phyloP scores from a whole-genome alignment of 768 basidiomycete genomes.

The Asterophora lycoperdoides region DNA sequence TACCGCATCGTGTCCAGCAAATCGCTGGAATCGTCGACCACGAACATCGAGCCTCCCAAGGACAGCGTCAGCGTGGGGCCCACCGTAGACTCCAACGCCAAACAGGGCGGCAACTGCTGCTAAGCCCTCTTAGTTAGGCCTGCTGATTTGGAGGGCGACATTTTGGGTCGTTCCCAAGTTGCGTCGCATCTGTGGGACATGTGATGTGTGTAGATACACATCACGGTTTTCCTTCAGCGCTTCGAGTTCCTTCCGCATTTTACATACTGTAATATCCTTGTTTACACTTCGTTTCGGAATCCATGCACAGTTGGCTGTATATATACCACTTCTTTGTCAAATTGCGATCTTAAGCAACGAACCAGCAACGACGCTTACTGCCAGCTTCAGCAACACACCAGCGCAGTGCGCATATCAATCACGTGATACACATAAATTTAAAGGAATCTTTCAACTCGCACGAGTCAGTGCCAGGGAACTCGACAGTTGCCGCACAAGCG shows the following conservation, averaged over 20 bases:
- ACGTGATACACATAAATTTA: no score
- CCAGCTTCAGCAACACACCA: no score
- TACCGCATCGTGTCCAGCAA: constrained; percentile 97
- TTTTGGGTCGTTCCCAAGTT: constrained; percentile 15
- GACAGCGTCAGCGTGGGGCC: constrained; percentile 83
- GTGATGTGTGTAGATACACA: constrained; percentile 16
- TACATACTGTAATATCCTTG: constrained; percentile 21
- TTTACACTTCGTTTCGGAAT: constrained; percentile 13
- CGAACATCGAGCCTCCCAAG: constrained; percentile 74
- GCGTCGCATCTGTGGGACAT: constrained; percentile 17
- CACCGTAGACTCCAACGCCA: constrained; percentile 59
- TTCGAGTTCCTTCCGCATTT: constrained; percentile 15
- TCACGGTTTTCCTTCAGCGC: constrained; percentile 14
- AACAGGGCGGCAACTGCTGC: constrained; percentile 62
- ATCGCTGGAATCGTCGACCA: constrained; percentile 80
- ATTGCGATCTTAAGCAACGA: no score
- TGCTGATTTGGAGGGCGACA: constrained; percentile 2
- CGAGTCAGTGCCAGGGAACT: no score
- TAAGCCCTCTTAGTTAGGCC: constrained; percentile 20
- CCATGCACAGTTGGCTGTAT: constrained; percentile 9
- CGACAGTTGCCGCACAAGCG: no score
- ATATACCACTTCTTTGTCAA: constrained; percentile 4
- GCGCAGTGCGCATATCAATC: no score
- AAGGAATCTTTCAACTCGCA: no score
- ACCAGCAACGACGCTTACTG: no score